phyloP scores from a whole-genome alignment of 1,139 yeast genomes.

The Scheffersomyces illinoinensis region DNA sequence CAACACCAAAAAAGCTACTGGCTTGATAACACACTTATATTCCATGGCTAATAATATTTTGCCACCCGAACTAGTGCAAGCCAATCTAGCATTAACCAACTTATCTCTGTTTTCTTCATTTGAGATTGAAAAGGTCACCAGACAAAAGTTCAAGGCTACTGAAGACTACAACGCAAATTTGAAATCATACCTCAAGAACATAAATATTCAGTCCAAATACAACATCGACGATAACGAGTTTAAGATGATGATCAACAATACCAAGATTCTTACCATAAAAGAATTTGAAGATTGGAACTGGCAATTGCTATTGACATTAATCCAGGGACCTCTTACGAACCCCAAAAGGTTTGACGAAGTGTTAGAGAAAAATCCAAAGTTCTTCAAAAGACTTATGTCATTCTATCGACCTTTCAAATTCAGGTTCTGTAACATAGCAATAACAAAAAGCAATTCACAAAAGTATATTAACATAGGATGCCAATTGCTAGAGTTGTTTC shows the following conservation, averaged over 20 bases:
- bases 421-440: slow-evolving; percentile 62
- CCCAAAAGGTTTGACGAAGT: slow-evolving; percentile 78
- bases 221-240: slow-evolving; percentile 72
- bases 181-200: slow-evolving; percentile 32
- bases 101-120: slow-evolving; percentile 19
- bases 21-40: slow-evolving; percentile 62
- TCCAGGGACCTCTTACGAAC: slow-evolving; percentile 78
- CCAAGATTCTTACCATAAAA: slow-evolving; percentile 75
- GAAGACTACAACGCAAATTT: slow-evolving; percentile 19
- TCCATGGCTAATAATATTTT: slow-evolving; percentile 55
- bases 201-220: slow-evolving; percentile 47
- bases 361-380: slow-evolving; percentile 72
- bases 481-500: slow-evolving; percentile 65
- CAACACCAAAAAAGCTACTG: slow-evolving; percentile 59
- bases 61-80: slow-evolving; percentile 36
- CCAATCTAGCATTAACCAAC: slow-evolving; percentile 10
- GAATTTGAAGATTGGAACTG: slow-evolving; percentile 89
- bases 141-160: slow-evolving; percentile 23
- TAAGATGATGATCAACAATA: slow-evolving; percentile 62
- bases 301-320: slow-evolving; percentile 63
- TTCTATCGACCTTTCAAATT: slow-evolving; percentile 91
- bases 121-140: slow-evolving; percentile 47
- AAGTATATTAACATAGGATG: slow-evolving; percentile 72
- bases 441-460: slow-evolving; percentile 45
- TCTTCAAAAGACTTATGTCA: slow-evolving; percentile 78